A percentile compares a stretch with the other conserved stretches of the same genome.
These are phyloP conservation scores for Phlebopus sp. DNA, from an alignment of 1,284 basidiomycete species.

Conservation along the genomic window DNA sequence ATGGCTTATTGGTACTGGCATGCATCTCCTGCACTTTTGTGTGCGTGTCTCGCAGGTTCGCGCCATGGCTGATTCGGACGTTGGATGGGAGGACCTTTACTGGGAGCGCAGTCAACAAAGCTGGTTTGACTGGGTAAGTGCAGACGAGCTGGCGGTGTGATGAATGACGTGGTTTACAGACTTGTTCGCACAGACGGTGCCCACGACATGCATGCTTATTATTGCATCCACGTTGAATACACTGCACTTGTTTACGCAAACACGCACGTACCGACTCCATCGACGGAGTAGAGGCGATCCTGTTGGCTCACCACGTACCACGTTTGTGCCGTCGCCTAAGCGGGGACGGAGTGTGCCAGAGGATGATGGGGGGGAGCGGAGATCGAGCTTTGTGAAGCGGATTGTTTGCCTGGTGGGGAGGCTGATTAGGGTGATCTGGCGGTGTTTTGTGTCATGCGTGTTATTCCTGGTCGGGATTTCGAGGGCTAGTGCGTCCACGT, in stretches of 20 bases:
- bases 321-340: constrained; percentile 55
- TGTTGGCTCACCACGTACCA: constrained; percentile 63
- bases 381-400: constrained; percentile 30
- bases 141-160: constrained; percentile 1
- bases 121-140: constrained; percentile 78
- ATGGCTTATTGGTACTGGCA: constrained; percentile 55
- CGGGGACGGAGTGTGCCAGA: constrained; percentile 35
- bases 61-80: constrained; percentile 57
- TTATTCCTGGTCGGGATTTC: constrained; percentile 67
- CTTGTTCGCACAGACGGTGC: constrained; percentile 49
- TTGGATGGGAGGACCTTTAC: constrained; percentile 76
- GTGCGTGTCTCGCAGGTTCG: constrained; percentile 59
- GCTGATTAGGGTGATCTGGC: constrained; percentile 41
- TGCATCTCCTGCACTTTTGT: constrained; percentile 67
- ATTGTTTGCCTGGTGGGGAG: constrained; percentile 20
- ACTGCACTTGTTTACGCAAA: constrained; percentile 64
- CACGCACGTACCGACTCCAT: constrained; percentile 64
- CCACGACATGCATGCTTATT: constrained; percentile 53
- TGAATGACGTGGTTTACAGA: constrained; percentile 16
- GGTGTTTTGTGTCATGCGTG: constrained; percentile 50
- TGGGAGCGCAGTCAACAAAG: constrained; percentile 53
- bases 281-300: constrained; percentile 49
- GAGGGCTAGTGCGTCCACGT: constrained; percentile 42
- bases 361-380: constrained; percentile 34
- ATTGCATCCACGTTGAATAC: constrained; percentile 52